Evolutionary conservation across 352 stramenopile species (phyloP).

Genomic region (Phytophthora cryptogea): DNA sequence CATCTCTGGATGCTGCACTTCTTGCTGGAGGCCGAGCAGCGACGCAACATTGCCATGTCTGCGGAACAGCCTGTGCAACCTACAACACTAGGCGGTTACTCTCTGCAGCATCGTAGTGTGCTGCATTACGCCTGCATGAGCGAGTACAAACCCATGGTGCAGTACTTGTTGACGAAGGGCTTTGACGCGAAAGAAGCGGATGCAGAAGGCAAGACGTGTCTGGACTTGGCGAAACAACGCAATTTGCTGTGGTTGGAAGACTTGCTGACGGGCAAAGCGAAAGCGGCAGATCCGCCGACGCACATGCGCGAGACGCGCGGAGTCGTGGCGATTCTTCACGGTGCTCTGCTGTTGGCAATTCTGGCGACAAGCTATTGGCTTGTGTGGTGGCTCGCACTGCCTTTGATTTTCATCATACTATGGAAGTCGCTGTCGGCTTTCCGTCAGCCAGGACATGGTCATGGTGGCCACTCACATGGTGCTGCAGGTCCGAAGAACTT

Average conservation of each 20-base stretch:
- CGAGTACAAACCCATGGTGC: constrained; percentile 71
- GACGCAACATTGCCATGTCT: constrained; percentile 25
- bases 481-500: constrained; percentile 36
- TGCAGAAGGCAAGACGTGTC: constrained; percentile 45
- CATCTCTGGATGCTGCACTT: constrained; percentile 81
- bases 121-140: constrained; percentile 65
- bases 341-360: constrained; percentile 47
- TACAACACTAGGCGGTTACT: constrained; percentile 39
- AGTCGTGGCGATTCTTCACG: constrained; percentile 59
- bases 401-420: constrained; percentile 60
- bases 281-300: constrained; percentile 48
- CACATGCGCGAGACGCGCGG: constrained; percentile 57
- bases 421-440: constrained; percentile 55
- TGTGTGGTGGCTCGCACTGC: constrained; percentile 72
- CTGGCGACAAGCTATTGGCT: constrained; percentile 66
- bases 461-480: constrained; percentile 51
- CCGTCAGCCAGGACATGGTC: constrained; percentile 38
- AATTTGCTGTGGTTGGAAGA: constrained; percentile 54
- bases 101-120: constrained; percentile 38
- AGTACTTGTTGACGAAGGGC: constrained; percentile 64
- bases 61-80: constrained; percentile 21
- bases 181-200: constrained; percentile 59
- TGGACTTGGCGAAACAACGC: constrained; percentile 46
- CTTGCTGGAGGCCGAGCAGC: constrained; percentile 55
- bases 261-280: constrained; percentile 45